A percentile compares a stretch with the other conserved stretches of the same genome.
phyloP scores from a whole-genome alignment of 805 yeast genomes.

The Teunomyces stri region DNA sequence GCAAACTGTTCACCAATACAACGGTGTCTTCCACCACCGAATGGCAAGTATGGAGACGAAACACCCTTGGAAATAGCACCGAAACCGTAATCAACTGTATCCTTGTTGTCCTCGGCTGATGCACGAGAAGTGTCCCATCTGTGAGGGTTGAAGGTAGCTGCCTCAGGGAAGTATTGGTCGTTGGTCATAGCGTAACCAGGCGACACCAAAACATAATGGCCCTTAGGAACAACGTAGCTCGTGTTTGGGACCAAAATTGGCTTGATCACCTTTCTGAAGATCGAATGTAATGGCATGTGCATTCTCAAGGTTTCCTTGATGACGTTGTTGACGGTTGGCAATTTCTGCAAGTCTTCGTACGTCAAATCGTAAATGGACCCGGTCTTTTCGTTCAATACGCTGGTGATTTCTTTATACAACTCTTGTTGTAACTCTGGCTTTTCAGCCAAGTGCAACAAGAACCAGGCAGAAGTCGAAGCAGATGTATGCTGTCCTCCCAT shows the following conservation, averaged over 20 bases:
- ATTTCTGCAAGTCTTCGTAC: conserved; percentile 77
- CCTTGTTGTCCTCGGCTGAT: conserved; percentile 18
- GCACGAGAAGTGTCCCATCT: conserved; percentile 60
- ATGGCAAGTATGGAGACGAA: conserved; percentile 91
- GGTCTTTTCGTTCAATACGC: conserved; percentile 48
- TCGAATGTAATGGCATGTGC: conserved; percentile 95
- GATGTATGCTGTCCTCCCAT: conserved; percentile 99
- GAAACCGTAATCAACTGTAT: conserved; percentile 87
- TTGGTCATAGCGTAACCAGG: conserved; percentile 88
- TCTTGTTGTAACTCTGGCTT: conserved; percentile 82
- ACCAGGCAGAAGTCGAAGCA: conserved; percentile 95
- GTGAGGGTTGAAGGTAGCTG: conserved; percentile 72
- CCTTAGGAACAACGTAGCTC: conserved; percentile 76
- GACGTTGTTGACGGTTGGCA: conserved; percentile 78
- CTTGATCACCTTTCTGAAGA: conserved; percentile 85
- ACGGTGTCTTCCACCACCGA: conserved; percentile 99
- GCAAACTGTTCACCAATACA: conserved; percentile 99
- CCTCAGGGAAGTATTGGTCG: conserved; percentile 76
- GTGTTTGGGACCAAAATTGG: conserved; percentile 80
- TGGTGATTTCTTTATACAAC: conserved; percentile 69
- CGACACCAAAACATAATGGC: conserved; percentile 85
- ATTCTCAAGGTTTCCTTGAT: conserved; percentile 92
- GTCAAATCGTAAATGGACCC: conserved; percentile 53
- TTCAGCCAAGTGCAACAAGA: conserved; percentile 84
- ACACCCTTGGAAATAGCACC: conserved; percentile 97